phyloP scores from a whole-genome alignment of 129 eudicot genomes.

The Erigeron canadensis region DNA sequence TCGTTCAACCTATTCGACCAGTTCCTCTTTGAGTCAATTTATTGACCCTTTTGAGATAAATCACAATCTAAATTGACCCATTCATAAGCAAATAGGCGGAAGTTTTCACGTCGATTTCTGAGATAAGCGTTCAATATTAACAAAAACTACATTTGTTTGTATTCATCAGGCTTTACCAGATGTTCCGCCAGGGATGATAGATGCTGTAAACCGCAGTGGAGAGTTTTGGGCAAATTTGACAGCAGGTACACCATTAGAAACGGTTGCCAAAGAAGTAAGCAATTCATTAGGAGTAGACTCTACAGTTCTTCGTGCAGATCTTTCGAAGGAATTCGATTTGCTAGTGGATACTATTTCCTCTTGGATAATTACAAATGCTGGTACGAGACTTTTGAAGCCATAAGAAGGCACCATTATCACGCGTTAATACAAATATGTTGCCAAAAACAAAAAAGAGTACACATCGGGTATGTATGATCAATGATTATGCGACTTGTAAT shows the following conservation, averaged over 20 bases:
- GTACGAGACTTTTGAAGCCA: constrained; percentile 58
- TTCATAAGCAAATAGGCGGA: not conserved
- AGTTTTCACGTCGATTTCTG: not conserved
- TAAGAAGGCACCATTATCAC: constrained; percentile 17
- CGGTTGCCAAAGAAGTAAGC: constrained; percentile 72
- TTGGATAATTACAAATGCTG: constrained; percentile 66
- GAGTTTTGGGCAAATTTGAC: constrained; percentile 72
- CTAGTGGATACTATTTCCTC: constrained; percentile 74
- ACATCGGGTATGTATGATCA: constrained; percentile 6
- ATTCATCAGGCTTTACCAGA: constrained; percentile 74
- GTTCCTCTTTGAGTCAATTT: not conserved
- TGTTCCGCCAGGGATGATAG: constrained; percentile 90
- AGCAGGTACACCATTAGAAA: constrained; percentile 94
- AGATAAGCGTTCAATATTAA: constrained; percentile 9
- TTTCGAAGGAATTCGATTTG: constrained; percentile 65
- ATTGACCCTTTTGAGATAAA: not conserved
- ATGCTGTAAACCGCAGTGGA: constrained; percentile 88
- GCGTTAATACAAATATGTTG: constrained; percentile 8
- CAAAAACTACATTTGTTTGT: constrained; percentile 12
- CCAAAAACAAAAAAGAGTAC: constrained; percentile 1
- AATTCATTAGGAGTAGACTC: constrained; percentile 62
- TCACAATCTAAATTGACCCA: not conserved
- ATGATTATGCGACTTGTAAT: not conserved
- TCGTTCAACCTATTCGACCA: not conserved
- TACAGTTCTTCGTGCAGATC: constrained; percentile 47